Percentiles rank a stretch among this genome's conserved stretches.
phyloP scores from a whole-genome alignment of 2,329 filamentous ascomycete species.

The Gremmenia infestans region DNA sequence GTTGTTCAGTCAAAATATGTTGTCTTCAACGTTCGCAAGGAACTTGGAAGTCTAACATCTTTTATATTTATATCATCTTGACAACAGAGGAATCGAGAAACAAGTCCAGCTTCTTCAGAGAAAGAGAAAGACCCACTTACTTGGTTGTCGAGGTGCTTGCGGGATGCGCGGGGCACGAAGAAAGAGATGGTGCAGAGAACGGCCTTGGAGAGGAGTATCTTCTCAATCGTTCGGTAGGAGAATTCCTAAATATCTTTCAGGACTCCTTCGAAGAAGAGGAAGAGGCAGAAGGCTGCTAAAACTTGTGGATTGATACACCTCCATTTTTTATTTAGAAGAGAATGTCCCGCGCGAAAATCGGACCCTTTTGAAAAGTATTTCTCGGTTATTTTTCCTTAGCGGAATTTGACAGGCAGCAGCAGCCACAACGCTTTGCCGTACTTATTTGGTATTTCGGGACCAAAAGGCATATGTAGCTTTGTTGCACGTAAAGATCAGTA shows the following conservation, averaged over 20 bases:
- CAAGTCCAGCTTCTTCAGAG: neutral
- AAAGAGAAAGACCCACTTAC: neutral
- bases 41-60: conserved; percentile 30
- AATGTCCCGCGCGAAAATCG: no score
- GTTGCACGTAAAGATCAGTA: no score
- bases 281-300: neutral
- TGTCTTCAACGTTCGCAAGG: conserved; percentile 17
- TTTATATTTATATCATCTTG: conserved; percentile 23
- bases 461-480: no score
- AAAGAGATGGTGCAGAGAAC: neutral
- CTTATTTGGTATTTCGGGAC: no score
- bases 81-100: conserved; percentile 3
- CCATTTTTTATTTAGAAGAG: neutral
- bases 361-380: no score
- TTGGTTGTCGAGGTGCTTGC: neutral
- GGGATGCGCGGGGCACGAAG: no score
- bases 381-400: no score
- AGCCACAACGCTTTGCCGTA: no score
- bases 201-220: neutral
- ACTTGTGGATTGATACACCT: neutral
- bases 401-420: no score
- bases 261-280: neutral
- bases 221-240: neutral
- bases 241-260: neutral
- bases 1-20: conserved; percentile 19